Evolutionary conservation across 2,329 filamentous ascomycete genomes (phyloP), one percentile per base, ranked within the genome.

Genomic region (Fusarium pilosicola): DNA sequence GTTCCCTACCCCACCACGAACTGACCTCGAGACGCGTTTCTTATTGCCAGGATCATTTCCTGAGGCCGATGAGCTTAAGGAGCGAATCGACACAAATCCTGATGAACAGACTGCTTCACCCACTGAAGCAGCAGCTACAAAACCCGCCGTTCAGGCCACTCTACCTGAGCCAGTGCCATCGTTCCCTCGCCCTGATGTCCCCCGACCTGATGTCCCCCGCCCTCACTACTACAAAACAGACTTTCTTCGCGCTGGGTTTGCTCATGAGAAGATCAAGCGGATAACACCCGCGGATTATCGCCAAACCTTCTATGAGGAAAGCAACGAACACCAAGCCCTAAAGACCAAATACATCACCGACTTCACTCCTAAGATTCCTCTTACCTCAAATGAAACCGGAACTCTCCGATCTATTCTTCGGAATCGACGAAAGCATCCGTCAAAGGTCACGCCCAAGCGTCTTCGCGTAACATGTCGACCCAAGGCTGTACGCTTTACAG

Each of bases 401-500:
- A 71, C 70, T 49, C 56, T 80, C n/a, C 70, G 55, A 34, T 79
- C 80, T 5, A 81, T 81, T 39, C 73, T 81, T n/a, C 78, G 73
- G 41, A 76, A 75, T 48, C 77, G 77, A 58, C 73, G 70, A 24
- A 77, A 71, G 36, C 64, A 72, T 18, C 46, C 61, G 17, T 68
- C 65, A 4, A 70, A 41, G 54, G 32, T 36, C 18, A 71, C 73
- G 6, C 79, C 79, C 8, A 80, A 79, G 60, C 74, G 79, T 34
- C 72, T 79, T 38, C 65, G 69, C 26, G 73, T 74, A 66, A 69
- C 52, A 24, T 74, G 74, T 26, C 65, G 74, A 30, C 78, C 78
- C 30, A 80, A 79, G 63, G 59, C 63, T 42, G 80, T 81, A 24
- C 79, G 79, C 22, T 81, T 81, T 60, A 76, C 72, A 12, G 79